Conservation (phyloP, 768 basidiomycete species). For the Arthromyces matolae region DNA sequence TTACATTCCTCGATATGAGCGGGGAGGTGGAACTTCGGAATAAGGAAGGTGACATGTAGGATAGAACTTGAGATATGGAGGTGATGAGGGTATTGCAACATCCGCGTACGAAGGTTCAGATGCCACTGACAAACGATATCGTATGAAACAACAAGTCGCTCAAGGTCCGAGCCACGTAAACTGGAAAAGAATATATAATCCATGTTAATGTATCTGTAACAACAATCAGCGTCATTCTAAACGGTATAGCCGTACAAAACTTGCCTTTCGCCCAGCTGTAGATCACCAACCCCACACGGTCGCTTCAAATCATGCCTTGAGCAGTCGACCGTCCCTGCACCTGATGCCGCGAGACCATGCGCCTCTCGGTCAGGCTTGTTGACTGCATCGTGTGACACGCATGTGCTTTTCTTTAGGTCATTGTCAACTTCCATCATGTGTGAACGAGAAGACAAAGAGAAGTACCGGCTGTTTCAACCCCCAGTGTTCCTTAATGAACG, state of each 20-base stretch:
- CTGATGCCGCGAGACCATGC: constrained; percentile 20
- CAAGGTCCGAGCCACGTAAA: not conserved
- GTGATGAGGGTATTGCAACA: no score
- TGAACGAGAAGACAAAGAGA: not conserved
- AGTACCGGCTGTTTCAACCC: constrained; percentile 8
- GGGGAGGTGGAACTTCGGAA: constrained; percentile 21
- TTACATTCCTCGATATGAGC: not conserved
- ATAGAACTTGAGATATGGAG: constrained; percentile 2
- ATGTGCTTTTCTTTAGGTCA: constrained; percentile 22
- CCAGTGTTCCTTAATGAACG: constrained; percentile 12
- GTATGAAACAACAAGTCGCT: constrained; percentile 10
- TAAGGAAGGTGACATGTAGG: constrained; percentile 1
- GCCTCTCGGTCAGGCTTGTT: constrained; percentile 19
- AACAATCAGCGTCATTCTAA: not conserved
- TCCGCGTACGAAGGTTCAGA: constrained; percentile 10
- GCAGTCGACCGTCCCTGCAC: constrained; percentile 26
- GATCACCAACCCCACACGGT: constrained; percentile 22
- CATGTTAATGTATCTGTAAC: constrained; percentile 24
- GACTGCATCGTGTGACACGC: constrained; percentile 27
- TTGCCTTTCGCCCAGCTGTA: constrained; percentile 31
- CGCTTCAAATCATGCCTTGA: constrained; percentile 27
- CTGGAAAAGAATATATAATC: constrained; percentile 18
- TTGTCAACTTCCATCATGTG: no score
- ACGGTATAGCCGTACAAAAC: not conserved
- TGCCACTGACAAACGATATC: constrained; percentile 20